Conservation (phyloP, 176 grass and related monocot species). For the Oryza coarctata region DNA sequence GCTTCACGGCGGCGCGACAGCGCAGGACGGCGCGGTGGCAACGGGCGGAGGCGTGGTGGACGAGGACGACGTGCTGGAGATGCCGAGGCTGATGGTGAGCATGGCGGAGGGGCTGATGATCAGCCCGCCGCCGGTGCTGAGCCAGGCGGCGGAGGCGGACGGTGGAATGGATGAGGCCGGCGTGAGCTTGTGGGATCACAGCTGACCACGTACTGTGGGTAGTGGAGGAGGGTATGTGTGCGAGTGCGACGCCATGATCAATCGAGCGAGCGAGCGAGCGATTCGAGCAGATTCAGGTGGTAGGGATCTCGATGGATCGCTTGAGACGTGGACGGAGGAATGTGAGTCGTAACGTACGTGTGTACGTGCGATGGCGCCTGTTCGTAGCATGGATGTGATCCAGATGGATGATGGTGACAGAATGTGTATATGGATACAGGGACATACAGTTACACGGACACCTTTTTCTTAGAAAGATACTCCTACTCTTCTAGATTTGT, state of each 20-base stretch:
- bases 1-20: not conserved
- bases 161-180: conserved; percentile 1
- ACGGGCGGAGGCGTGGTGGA: conserved; percentile 18
- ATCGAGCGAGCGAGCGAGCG: not conserved
- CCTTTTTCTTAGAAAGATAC: not conserved
- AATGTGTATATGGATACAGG: not conserved
- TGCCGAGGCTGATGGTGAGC: conserved; percentile 59
- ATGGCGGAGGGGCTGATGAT: conserved; percentile 81
- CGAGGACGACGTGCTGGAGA: conserved; percentile 67
- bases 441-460: not conserved
- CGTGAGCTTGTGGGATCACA: conserved; percentile 76
- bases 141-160: conserved; percentile 10
- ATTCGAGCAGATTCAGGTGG: conserved; percentile 19
- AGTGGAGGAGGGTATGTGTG: conserved; percentile 18
- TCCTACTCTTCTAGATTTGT: not conserved
- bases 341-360: conserved; percentile 1
- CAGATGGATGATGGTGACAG: conserved; percentile 3
- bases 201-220: conserved; percentile 20
- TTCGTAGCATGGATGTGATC: conserved; percentile 31
- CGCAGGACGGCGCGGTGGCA: not conserved
- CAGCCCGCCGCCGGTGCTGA: conserved; percentile 54
- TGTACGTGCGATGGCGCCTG: not conserved
- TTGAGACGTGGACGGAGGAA: conserved; percentile 22
- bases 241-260: not conserved
- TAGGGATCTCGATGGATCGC: conserved; percentile 37